Base-by-base conservation (phyloP, 306 rosid genomes). In the Vigna unguiculata region DNA sequence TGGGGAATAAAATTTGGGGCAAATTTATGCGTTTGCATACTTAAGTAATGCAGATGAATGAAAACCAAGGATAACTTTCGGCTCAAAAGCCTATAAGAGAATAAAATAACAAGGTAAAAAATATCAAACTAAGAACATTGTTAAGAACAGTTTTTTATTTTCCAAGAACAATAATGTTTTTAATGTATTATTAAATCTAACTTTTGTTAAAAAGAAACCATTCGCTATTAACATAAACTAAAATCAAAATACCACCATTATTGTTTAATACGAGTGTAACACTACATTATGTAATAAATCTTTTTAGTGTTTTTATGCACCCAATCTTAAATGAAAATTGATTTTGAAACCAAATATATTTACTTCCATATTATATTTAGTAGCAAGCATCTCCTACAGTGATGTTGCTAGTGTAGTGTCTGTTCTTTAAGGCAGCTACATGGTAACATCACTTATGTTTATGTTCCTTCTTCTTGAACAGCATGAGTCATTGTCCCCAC, bases 11-110 rank as follows among this genome's bases (percentile, higher is more conserved):
- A 57, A 45, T 12, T 40, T 53, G 24, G 60, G 46, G 65, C 41
- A 40, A 64, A 65, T 36, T 80, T 64, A 45, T 11, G 68, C 7
- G 76, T 49, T 71, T 64, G 40, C 63, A 32, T 63, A 6, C 53
- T 53, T 65, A 40, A 38, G 9, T 60, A 15, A 60, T 61, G 63
- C 46, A 53, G 46, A 53, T 79, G 22, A 64, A 54, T 47, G 61
- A 30, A 79, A 54, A 57, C 28, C 4, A 57, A 58, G 69, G 74
- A 41, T 72, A 63, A 9, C 57, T 24, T n/a, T 6, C 21, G 12
- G 30, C 76, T 15, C 17, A 17, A 68, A 40, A 40, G 45, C 12
- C 45, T 9, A 9, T 9, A 2, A 8, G 11, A 43, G 13, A 43
- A 11, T 11, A 43, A 11, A 43, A 41, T 41, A 41, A 43, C 4